Conservation (phyloP, 441 rosid species). For the Euphorbia corollata region DNA sequence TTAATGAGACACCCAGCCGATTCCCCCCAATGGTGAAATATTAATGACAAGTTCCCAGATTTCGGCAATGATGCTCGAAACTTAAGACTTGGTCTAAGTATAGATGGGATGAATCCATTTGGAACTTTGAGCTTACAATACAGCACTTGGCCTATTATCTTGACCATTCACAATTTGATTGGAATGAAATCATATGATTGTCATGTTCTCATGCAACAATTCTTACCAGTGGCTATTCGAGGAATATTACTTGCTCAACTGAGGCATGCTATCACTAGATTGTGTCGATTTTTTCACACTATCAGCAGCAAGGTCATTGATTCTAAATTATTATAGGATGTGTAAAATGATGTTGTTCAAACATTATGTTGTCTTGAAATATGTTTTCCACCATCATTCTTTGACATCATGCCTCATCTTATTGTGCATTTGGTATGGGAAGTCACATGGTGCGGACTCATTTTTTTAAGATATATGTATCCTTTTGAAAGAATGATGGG, state of each 20-base stretch:
- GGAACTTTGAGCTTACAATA: not conserved
- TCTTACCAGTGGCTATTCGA: not conserved
- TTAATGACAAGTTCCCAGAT: not conserved
- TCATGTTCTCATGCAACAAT: not conserved
- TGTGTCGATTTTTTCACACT: not conserved
- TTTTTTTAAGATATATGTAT: not conserved
- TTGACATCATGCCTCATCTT: too few species aligned
- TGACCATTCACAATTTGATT: not conserved
- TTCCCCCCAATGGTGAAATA: not conserved
- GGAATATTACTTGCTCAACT: not conserved
- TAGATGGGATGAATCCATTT: not conserved
- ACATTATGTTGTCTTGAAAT: not conserved
- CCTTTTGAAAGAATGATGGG: not conserved
- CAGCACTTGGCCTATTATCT: not conserved
- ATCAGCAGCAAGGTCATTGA: not conserved
- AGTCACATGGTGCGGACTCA: not conserved
- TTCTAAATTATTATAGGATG: not conserved
- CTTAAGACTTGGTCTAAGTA: not conserved
- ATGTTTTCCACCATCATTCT: not conserved
- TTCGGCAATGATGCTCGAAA: not conserved
- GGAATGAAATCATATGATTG: not conserved
- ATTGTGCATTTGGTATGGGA: not conserved
- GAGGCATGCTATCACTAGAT: not conserved
- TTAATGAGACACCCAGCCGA: not conserved
- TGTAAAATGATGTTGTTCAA: not conserved